These are phyloP conservation scores for Stagonosporopsis tanaceti DNA, from an alignment of 2,329 filamentous ascomycete genomes.

Conservation along the genomic window DNA sequence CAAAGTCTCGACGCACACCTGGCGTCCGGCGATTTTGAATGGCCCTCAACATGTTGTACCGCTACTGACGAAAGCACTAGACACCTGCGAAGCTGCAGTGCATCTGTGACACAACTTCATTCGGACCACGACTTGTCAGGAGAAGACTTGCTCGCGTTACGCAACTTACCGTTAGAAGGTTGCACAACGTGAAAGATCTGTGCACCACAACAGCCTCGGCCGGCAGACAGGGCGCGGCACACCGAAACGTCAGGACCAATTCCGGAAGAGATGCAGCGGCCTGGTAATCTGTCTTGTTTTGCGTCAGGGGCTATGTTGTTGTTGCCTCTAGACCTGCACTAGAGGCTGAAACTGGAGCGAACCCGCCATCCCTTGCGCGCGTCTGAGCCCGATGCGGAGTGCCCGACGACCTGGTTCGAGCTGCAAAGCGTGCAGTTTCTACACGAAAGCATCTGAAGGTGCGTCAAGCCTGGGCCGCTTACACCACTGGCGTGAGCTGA, in stretches of 20 bases:
- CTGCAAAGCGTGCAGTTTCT: constrained; percentile 26
- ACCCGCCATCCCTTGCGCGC: constrained; percentile 29
- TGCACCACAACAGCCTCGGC: constrained; percentile 20
- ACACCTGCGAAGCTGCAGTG: constrained; percentile 18
- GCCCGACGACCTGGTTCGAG: constrained; percentile 35
- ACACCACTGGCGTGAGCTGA: constrained; percentile 10
- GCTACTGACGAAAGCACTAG: constrained; percentile 14
- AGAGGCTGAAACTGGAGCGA: constrained; percentile 13
- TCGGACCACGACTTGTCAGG: constrained; percentile 8
- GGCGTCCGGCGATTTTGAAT: constrained; percentile 2
- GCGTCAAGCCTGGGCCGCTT: constrained; percentile 22
- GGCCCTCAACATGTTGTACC: constrained; percentile 12
- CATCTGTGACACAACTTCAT: constrained; percentile 10
- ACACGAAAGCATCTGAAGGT: constrained; percentile 26
- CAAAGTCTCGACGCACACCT: constrained; percentile 10
- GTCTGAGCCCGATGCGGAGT: constrained; percentile 20
- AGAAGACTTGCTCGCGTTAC: constrained; percentile 13
- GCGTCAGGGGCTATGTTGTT: constrained; percentile 11
- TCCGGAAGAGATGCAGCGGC: constrained; percentile 28
- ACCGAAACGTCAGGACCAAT: constrained; percentile 29
- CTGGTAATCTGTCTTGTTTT: constrained; percentile 20
- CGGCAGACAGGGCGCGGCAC: constrained; percentile 18
- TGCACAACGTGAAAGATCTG: constrained; percentile 20
- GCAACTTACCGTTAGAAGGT: constrained; percentile 25
- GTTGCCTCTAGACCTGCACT: constrained; percentile 14